Conservation (phyloP, 2,329 filamentous ascomycete species). For the Fusarium phyllophilum region DNA sequence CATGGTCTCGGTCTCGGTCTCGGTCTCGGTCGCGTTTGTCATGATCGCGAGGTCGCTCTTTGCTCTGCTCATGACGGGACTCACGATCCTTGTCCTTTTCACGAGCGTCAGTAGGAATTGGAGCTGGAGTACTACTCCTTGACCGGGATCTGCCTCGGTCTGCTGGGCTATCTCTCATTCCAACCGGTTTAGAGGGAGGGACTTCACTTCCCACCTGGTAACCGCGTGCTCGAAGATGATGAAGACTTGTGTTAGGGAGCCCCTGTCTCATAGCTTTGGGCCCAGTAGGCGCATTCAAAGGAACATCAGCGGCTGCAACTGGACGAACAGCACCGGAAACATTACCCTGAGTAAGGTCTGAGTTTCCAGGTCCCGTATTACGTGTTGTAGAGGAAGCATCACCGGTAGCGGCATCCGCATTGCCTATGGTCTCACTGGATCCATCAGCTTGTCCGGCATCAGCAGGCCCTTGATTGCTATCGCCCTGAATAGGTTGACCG, state of each 20-base stretch:
- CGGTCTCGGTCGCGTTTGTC: constrained; percentile 41
- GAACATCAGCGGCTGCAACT: constrained; percentile 53
- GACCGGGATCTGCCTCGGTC: constrained; percentile 54
- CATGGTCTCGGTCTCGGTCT: constrained; percentile 41
- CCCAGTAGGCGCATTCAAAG: constrained; percentile 84
- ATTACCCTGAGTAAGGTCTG: constrained; percentile 32
- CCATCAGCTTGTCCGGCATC: constrained; percentile 33
- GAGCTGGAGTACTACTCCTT: constrained; percentile 58
- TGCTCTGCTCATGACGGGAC: constrained; percentile 49
- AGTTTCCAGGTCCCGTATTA: constrained; percentile 25
- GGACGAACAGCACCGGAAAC: constrained; percentile 46
- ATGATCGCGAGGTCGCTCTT: constrained; percentile 46
- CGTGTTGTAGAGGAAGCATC: constrained; percentile 37
- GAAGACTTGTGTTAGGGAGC: constrained; percentile 81
- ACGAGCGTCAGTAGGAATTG: constrained; percentile 36
- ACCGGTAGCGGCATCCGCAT: constrained; percentile 36
- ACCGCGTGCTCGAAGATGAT: constrained; percentile 68
- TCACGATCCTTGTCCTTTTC: constrained; percentile 50
- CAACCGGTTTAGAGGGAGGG: constrained; percentile 40
- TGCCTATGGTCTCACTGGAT: constrained; percentile 48
- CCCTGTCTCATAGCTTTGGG: constrained; percentile 95
- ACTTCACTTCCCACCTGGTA: constrained; percentile 57
- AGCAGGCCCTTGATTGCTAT: constrained; percentile 27
- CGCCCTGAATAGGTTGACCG: constrained; percentile 48
- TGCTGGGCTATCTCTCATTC: constrained; percentile 31